Base-by-base conservation (phyloP, 192 early-diverging fungal species). In the Coemansia sp. region DNA sequence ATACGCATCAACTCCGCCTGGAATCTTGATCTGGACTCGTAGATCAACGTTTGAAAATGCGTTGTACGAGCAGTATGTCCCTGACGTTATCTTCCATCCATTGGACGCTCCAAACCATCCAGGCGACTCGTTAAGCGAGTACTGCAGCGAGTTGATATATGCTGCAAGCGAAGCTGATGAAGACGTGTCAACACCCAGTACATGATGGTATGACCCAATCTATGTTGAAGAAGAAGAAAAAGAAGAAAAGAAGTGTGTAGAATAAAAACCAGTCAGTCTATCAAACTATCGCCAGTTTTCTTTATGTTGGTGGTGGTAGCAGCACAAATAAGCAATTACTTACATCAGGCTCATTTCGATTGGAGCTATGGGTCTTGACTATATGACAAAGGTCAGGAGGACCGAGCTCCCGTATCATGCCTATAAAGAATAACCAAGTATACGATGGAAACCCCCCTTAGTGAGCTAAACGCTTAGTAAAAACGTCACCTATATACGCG, bases 381-480 rank as follows among this genome's bases (percentile, higher is more conserved):
- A 99, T 91, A 71, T 98, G 96, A 77, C 95, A 96, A 8, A 99
- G 85, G 76, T 99, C 97, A 5, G 97, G 96, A 48, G 97, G 96
- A 10, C 97, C 97, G 31, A 99, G 87, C 73, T 98, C 95, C 50
- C 94, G 89, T 70, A 93, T 89, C 66, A 90, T 82, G 48, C 86
- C 91, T 92, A 73, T 38, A 61, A 38, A 52, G 25, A 45, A 30
- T 38, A 36, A 75, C 54, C 14, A 60, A 59, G 18, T 32, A 30
- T 28, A 64, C 14, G 49, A 29, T 54, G 45, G 66, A 18, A n/a
- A 11, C 69, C 22, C 38, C 10, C 34, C 20, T 45, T n/a, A 10
- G n/a, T 61, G 7, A 36, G 48, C 2, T 52, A 4, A 20, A 7
- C 49, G 7, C n/a, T n/a, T 8, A 29, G 51, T 54, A 10, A 18